Percentiles rank a stretch among this genome's conserved stretches.
Evolutionary conservation across 495 filamentous ascomycete genomes (phyloP).

Genomic region (Aspergillus homomorphus): DNA sequence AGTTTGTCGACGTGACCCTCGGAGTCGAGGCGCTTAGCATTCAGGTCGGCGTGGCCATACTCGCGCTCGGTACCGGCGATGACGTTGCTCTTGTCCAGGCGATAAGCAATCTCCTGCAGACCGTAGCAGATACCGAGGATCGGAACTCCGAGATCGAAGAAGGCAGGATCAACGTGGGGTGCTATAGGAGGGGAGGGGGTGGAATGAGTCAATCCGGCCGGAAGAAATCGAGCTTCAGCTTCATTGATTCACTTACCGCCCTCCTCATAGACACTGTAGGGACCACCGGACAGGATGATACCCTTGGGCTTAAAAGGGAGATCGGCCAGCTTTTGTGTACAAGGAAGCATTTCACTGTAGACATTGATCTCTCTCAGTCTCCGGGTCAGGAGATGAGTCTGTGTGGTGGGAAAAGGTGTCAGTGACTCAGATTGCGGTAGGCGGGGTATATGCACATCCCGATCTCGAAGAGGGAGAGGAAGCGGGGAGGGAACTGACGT

Average conservation of each 20-base stretch:
- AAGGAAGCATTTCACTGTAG: conserved; percentile 90
- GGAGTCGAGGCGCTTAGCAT: conserved; percentile 43
- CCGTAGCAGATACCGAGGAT: conserved; percentile 81
- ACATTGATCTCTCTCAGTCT: conserved; percentile 78
- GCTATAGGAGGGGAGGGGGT: conserved; percentile 26
- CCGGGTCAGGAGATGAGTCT: conserved; percentile 60
- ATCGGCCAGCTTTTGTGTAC: conserved; percentile 79
- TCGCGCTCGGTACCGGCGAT: conserved; percentile 67
- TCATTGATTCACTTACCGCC: conserved; percentile 23
- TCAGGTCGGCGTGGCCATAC: conserved; percentile 65
- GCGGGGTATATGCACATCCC: not conserved
- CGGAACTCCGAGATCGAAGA: conserved; percentile 76
- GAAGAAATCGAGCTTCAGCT: not conserved
- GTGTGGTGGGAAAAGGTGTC: not conserved
- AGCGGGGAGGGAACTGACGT: conserved; percentile 13
- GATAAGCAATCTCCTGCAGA: conserved; percentile 79
- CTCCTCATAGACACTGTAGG: conserved; percentile 70
- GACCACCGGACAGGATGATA: conserved; percentile 68
- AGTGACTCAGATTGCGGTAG: conserved; percentile 10
- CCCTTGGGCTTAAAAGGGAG: conserved; percentile 80
- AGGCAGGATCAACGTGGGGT: conserved; percentile 73
- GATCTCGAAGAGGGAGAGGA: not conserved
- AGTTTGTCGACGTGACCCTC: conserved; percentile 62
- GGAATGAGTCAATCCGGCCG: not conserved
- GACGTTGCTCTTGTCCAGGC: conserved; percentile 64